phyloP scores from a whole-genome alignment of 768 basidiomycete genomes.

The Serpula lacrymans region DNA sequence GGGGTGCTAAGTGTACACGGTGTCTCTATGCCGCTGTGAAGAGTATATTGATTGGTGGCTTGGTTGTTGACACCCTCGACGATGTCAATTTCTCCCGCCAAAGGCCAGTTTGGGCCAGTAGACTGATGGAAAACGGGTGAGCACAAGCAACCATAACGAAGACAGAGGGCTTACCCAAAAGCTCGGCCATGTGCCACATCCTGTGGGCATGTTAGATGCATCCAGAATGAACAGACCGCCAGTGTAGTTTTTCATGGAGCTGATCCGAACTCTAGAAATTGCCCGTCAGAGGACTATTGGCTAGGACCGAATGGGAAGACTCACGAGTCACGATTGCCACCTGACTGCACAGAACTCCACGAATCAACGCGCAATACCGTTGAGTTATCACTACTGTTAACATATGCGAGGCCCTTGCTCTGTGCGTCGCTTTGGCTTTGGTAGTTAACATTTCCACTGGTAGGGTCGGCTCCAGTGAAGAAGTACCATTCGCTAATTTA shows the following conservation, averaged over 20 bases:
- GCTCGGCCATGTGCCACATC: slow-evolving; percentile 63
- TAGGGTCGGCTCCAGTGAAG: slow-evolving; percentile 62
- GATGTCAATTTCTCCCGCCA: slow-evolving; percentile 65
- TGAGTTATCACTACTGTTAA: slow-evolving; percentile 51
- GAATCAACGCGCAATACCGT: slow-evolving; percentile 64
- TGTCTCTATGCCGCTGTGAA: slow-evolving; percentile 54
- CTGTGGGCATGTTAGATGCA: slow-evolving; percentile 65
- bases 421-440: slow-evolving; percentile 44
- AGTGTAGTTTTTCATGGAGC: slow-evolving; percentile 56
- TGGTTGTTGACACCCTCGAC: slow-evolving; percentile 69
- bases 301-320: no score
- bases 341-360: slow-evolving; percentile 41
- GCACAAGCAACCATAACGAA: neutral
- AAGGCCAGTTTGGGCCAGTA: slow-evolving; percentile 51
- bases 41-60: slow-evolving; percentile 56
- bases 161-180: slow-evolving; percentile 38
- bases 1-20: slow-evolving; percentile 28
- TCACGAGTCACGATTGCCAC: slow-evolving; percentile 54
- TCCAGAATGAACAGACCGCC: slow-evolving; percentile 77
- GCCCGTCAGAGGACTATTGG: slow-evolving; percentile 4
- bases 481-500: slow-evolving; percentile 63
- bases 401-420: slow-evolving; percentile 54
- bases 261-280: slow-evolving; percentile 58
- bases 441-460: slow-evolving; percentile 66
- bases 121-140: slow-evolving; percentile 22